Conservation (phyloP, 2,329 filamentous ascomycete species). For the Colletotrichum acutatum region DNA sequence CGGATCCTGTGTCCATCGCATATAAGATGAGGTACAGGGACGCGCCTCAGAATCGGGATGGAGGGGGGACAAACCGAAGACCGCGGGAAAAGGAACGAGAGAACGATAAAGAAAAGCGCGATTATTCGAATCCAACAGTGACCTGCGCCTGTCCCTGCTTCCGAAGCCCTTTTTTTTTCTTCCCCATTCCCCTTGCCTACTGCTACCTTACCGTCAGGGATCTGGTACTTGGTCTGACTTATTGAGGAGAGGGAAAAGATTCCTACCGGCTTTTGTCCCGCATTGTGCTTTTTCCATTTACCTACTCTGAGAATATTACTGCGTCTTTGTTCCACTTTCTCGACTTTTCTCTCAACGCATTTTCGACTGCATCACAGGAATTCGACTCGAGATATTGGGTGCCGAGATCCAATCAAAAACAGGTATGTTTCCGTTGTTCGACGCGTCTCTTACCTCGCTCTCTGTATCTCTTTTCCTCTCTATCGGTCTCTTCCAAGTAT, state of each 20-base stretch:
- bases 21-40: constrained; percentile 20
- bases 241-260: not conserved
- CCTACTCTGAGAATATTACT: not conserved
- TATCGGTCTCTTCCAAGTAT: not conserved
- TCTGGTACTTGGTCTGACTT: not conserved
- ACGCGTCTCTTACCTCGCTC: not conserved
- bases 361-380: constrained; percentile 7
- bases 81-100: not conserved
- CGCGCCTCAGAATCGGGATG: not conserved
- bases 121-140: constrained; percentile 11
- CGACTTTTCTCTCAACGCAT: constrained; percentile 6
- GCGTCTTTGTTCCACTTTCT: not conserved
- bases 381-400: not conserved
- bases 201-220: constrained; percentile 13
- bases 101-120: constrained; percentile 11
- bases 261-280: constrained; percentile 14
- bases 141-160: constrained; percentile 14
- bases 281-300: not conserved
- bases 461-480: not conserved
- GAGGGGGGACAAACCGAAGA: not conserved
- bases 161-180: not conserved
- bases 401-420: not conserved
- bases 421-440: not conserved
- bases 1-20: constrained; percentile 17
- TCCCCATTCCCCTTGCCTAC: not conserved